Conservation (phyloP, 2,329 filamentous ascomycete species). For the Fusarium mexicanum region DNA sequence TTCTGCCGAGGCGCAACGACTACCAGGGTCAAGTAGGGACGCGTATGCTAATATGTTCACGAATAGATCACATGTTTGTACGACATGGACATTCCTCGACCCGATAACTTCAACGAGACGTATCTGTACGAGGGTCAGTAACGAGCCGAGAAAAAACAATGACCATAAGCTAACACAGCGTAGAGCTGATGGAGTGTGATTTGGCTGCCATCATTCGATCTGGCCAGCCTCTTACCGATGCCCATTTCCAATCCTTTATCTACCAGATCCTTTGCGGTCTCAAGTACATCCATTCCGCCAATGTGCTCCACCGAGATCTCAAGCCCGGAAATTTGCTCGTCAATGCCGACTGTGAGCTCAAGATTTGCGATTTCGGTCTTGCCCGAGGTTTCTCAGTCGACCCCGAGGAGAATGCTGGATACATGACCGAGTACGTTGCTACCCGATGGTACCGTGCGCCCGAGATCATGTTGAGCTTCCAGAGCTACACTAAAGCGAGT, state of each 20-base stretch:
- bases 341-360: constrained; percentile 98
- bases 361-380: constrained; percentile 98
- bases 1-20: constrained; percentile 26
- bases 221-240: constrained; percentile 95
- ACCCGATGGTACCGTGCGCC: constrained; percentile 95
- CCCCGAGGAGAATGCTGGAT: constrained; percentile 97
- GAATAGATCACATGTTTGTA: constrained; percentile 95
- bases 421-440: constrained; percentile 99
- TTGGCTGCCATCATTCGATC: constrained; percentile 97
- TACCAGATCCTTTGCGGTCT: constrained; percentile 99
- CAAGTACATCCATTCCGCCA: constrained; percentile 99
- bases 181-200: constrained; percentile 99
- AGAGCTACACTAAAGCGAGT: constrained; percentile 99
- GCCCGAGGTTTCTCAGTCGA: constrained; percentile 97
- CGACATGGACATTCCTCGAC: constrained; percentile 98
- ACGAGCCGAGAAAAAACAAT: constrained; percentile 10
- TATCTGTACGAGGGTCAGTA: constrained; percentile 94
- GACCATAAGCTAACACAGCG: constrained; percentile 29
- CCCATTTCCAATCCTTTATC: constrained; percentile 99
- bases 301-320: constrained; percentile 94
- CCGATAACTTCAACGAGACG: constrained; percentile 98
- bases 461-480: constrained; percentile 99
- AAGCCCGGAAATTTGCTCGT: constrained; percentile 98
- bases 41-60: constrained; percentile 29
- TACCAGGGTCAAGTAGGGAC: not conserved